Base-by-base conservation (phyloP, 23 red algal species). In the Agarophyton chilense region DNA sequence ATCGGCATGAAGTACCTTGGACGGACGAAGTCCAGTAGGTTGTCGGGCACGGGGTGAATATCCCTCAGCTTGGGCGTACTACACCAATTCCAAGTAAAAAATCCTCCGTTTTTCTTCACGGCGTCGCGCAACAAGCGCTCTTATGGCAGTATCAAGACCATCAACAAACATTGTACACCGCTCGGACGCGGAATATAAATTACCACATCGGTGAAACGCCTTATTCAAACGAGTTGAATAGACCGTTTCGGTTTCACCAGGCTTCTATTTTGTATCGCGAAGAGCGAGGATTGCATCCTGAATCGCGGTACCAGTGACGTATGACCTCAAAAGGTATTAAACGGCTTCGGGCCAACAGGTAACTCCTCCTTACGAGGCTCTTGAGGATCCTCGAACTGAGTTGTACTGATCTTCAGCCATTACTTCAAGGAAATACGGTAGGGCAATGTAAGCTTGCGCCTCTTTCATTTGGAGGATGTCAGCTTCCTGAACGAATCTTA, bases 271-370 rank as follows among this genome's bases (percentile, higher is more conserved):
- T 9, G 57, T 28, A 22, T 44, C 45, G 41, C 45, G 46, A 7
- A 58, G 65, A 61, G 45, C 38, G 22, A 63, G 28, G 12, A 46
- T 61, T 7, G 70, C 70, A 22, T 77, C 12, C 10, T 36, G 34
- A n/a, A 88, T 72, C 13, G 36, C 51, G 8, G 45, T 61, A 0
- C 19, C 16, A 0, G 45, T 88, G 24, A 25, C 50, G 70, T 77
- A 64, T 19, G 84, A 75, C 21, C 67, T 21, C 41, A 88, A 41
- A 9, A 88, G 68, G 72, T 88, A 77, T 18, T 75, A 25, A 2
- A 88, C 65, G 44, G 84, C 67, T 77, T 77, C 84, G 28, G 46
- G 84, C 66, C 70, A 88, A 35, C 58, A 74, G 50, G 49, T 41
- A 17, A 86, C 42, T 77, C 68, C 84, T 63, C 68, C 84, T 44